Evolutionary conservation across 495 filamentous ascomycete genomes (phyloP).

Genomic region (Penicillium lividum): DNA sequence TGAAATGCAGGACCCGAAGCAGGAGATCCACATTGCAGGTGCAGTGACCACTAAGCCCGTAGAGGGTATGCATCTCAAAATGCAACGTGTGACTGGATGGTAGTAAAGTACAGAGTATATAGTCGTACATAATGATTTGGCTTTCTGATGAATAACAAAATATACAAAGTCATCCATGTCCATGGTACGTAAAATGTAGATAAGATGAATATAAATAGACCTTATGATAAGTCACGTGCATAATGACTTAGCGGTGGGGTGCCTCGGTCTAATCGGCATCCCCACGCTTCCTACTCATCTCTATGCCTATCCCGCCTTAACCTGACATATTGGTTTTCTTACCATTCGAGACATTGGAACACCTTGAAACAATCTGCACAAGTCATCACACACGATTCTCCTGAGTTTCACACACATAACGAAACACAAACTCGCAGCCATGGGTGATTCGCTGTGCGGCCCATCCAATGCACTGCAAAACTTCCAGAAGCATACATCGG

Average conservation of each 20-base stretch:
- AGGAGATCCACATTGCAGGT: constrained; percentile 59
- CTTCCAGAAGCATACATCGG: constrained; percentile 76
- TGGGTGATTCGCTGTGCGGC: constrained; percentile 84
- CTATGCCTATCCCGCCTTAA: not conserved
- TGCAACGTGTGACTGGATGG: constrained; percentile 65
- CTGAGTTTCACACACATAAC: not conserved
- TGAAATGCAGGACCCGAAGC: constrained; percentile 62
- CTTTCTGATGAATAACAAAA: not conserved
- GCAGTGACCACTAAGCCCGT: constrained; percentile 66
- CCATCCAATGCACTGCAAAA: constrained; percentile 86
- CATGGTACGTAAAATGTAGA: not conserved
- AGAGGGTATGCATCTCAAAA: constrained; percentile 63
- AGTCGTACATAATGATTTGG: not conserved
- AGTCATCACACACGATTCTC: not conserved
- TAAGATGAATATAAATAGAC: too few species aligned
- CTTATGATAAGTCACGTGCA: too few species aligned
- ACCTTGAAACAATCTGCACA: too few species aligned
- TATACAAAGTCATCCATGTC: too few species aligned
- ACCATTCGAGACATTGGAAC: too few species aligned
- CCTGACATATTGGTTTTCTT: too few species aligned
- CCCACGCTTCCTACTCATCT: constrained; percentile 14
- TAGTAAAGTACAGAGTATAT: constrained; percentile 24
- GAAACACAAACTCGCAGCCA: constrained; percentile 34
- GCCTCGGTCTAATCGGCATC: constrained; percentile 17
- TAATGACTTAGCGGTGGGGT: not conserved